Percentiles rank a stretch among this genome's conserved stretches.
phyloP scores from a whole-genome alignment of 73 alveolate genomes.

The Symbiodinium pilosum region DNA sequence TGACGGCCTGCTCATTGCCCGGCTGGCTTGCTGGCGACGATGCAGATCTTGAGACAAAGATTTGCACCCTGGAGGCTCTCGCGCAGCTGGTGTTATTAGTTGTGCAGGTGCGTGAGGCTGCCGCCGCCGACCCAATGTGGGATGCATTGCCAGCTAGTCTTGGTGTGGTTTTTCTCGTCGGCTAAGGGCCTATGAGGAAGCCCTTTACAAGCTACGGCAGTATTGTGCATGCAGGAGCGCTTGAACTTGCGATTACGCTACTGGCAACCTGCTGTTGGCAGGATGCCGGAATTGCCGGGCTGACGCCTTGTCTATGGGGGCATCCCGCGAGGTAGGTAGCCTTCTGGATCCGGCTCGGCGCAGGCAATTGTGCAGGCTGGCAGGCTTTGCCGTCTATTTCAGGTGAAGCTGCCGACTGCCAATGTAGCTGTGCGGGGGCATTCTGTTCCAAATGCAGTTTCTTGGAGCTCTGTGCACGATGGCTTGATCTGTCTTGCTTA shows the following conservation, averaged over 20 bases:
- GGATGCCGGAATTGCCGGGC: neutral
- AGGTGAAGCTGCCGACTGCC: conserved; percentile 12
- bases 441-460: neutral
- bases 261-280: no score
- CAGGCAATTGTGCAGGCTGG: neutral
- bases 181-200: neutral
- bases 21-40: neutral
- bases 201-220: conserved; percentile 23
- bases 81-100: conserved; percentile 31
- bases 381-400: neutral
- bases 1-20: neutral
- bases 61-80: conserved; percentile 32
- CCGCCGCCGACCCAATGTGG: neutral
- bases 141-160: conserved; percentile 16
- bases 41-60: neutral
- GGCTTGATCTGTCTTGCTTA: neutral
- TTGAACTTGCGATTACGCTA: conserved; percentile 1
- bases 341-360: neutral
- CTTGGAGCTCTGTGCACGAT: neutral
- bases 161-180: conserved; percentile 31
- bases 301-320: neutral
- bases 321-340: neutral
- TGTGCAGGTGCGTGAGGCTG: neutral
- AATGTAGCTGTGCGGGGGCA: neutral
- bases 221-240: neutral